Evolutionary conservation across 768 basidiomycete genomes (phyloP), one percentile per base, ranked within the genome.

Genomic region (Termitomyces sp.): DNA sequence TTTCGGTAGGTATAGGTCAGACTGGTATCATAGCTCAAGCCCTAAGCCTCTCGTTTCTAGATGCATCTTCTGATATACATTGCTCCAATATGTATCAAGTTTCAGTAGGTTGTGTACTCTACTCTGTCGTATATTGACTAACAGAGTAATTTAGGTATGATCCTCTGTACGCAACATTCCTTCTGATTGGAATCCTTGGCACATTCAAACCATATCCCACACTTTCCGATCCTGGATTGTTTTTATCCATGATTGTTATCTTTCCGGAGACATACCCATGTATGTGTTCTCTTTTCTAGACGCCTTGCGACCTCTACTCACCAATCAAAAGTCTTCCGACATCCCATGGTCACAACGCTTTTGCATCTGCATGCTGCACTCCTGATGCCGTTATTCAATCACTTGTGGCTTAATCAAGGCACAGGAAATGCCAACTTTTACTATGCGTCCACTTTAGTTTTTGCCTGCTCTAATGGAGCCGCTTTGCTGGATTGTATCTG

Each of bases 341-440:
- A 92, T 64, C 91, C 94, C 0, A 84, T 95, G 52, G 86, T 94
- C 33, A 92, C 92, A 7, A 73, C 82, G 5, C 80, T 93, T 42
- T 79, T 95, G 10, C 90, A 96, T 59, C 72, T 91, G 5, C 93
- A 97, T 63, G 85, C 95, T 2, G 78, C 86, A 1, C 76, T 93
- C 18, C 84, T 98, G 20, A 80, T 98, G 54, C 96, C 96, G 0
- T 77, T 97, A 29, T 95, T 98, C 69, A 86, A 96, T 64, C 82
- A 91, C 56, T 75, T 98, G 2, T 99, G 97, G 96, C 80, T 98
- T 6, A 77, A 76, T 9, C 88, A 93, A 53, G 94, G 94, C 1
- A 91, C 93, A 5, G 97, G 94, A 2, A 98, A 99, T 64, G 94
- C 96, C 43, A 98, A 98, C 68, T 99, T 99, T 72, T 98, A 91